Percentiles rank a stretch among this genome's conserved stretches.
Conservation (phyloP, 1,284 basidiomycete species). For the Fomitopsis schrenkii region DNA sequence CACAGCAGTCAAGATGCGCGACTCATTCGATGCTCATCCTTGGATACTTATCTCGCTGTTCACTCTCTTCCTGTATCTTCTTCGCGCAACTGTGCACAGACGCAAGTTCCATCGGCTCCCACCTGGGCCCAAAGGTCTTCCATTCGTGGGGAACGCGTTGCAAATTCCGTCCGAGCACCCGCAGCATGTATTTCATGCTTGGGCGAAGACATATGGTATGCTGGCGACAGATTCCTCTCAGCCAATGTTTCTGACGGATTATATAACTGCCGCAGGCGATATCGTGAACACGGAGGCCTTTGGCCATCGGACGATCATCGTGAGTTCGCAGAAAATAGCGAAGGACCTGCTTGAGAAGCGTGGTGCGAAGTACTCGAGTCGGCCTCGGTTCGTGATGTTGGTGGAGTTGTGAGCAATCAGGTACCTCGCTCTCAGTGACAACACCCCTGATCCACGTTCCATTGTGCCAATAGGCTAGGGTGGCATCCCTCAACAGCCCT, state of each 20-base stretch:
- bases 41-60: background rate
- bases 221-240: background rate
- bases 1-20: too few species aligned
- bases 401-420: background rate
- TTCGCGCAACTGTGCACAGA: background rate
- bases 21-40: too few species aligned
- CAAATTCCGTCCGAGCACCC: background rate
- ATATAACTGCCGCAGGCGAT: background rate
- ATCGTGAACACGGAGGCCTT: conserved; percentile 2
- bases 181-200: background rate
- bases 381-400: conserved; percentile 4
- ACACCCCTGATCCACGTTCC: background rate
- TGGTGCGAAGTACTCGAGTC: conserved; percentile 8
- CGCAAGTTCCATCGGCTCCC: background rate
- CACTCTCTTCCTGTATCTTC: background rate
- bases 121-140: background rate
- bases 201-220: background rate
- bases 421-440: background rate
- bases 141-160: background rate
- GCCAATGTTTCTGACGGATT: too few species aligned
- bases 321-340: background rate
- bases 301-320: background rate
- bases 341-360: background rate
- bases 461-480: background rate
- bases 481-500: too few species aligned